Evolutionary conservation across 257 asterid genomes (phyloP), one percentile per base, ranked within the genome.

Genomic region (Nicotiana undulata): DNA sequence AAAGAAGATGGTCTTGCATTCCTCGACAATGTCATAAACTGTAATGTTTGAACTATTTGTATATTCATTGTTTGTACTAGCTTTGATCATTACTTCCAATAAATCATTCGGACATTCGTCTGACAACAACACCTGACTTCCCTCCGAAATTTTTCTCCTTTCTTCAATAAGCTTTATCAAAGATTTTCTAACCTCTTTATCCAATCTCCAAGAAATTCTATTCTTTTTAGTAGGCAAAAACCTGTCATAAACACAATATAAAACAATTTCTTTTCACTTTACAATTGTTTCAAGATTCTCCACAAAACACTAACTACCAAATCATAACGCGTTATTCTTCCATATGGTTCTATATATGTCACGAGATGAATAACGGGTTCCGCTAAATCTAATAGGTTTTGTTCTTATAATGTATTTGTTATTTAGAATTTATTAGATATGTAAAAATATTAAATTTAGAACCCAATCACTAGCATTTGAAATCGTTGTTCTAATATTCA

Each of bases 41-140:
- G 97, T 31, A 37, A 74, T 74, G 26, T 65, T 91, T 89, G 85
- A 90, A 88, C 3, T 91, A 88, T 22, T 84, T 80, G 18, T 70
- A 44, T 79, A 83, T 87, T 85, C 89, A 87, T 81, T 85, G 87
- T 86, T 90, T 90, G 93, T 88, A 64, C 90, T 86, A 4, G 97
- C 93, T 56, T 85, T 87, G 74, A 96, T 94, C 99, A 96, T 92
- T 53, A 96, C 76, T 76, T 91, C 97, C 92, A 96, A 81, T 70
- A 96, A 87, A 86, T 94, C 97, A 64, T 88, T 88, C 2, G 98
- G 97, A 86, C 97, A 87, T 87, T 92, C 93, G 59, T 91, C 93
- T 15, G 89, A 79, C 16, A 93, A 85, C 31, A 92, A 80, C 88
- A 88, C 85, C 80, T 96, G 93, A 13, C 0, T 40, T 7, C 9